Evolutionary conservation across 2,329 filamentous ascomycete species (phyloP).

Genomic region (Lachnellula cervina): DNA sequence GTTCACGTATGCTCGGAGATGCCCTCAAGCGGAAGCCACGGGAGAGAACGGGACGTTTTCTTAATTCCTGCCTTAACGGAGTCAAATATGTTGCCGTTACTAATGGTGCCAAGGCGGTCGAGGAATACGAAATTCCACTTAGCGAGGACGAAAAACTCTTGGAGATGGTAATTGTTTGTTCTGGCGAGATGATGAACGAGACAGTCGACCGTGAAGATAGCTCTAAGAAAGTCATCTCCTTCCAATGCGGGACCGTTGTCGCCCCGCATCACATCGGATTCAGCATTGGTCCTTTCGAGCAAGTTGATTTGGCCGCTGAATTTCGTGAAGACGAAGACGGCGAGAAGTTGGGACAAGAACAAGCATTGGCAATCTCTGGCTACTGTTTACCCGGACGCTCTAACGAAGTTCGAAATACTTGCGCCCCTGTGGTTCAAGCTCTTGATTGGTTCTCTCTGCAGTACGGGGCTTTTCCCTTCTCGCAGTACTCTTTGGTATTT

Average conservation of each 20-base stretch:
- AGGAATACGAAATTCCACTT: constrained; percentile 38
- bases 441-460: constrained; percentile 88
- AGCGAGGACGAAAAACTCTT: constrained; percentile 78
- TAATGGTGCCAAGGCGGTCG: constrained; percentile 4
- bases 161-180: constrained; percentile 87
- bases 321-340: constrained; percentile 89
- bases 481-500: constrained; percentile 89
- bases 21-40: constrained; percentile 48
- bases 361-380: constrained; percentile 81
- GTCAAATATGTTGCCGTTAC: constrained; percentile 5
- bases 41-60: constrained; percentile 35
- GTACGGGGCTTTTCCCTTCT: constrained; percentile 87
- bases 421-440: constrained; percentile 75
- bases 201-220: constrained; percentile 70
- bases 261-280: constrained; percentile 90
- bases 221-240: constrained; percentile 82
- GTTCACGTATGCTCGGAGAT: constrained; percentile 81
- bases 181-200: constrained; percentile 84
- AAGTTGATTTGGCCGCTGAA: constrained; percentile 74
- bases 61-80: constrained; percentile 6
- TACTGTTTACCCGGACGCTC: constrained; percentile 83
- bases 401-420: constrained; percentile 81
- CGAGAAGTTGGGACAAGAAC: constrained; percentile 74
- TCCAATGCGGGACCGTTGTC: constrained; percentile 68
- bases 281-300: constrained; percentile 89